Percentiles rank a stretch among this genome's conserved stretches.
These are phyloP conservation scores for Boletus rubroflammeus DNA, from an alignment of 768 basidiomycete genomes.

Conservation along the genomic window DNA sequence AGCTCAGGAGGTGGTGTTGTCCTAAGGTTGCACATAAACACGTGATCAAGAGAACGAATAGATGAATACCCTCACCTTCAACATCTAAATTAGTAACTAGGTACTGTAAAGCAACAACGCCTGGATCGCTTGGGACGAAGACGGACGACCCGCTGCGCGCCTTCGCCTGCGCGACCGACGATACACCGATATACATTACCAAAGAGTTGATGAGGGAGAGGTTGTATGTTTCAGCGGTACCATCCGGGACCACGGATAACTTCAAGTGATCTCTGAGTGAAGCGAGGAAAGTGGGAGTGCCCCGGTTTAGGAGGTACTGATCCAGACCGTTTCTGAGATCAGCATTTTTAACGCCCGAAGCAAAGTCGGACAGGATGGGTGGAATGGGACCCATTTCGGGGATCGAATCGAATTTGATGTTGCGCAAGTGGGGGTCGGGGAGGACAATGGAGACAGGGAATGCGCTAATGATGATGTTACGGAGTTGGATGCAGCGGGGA, in stretches of 20 bases:
- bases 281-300: conserved; percentile 65
- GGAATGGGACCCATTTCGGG: conserved; percentile 93
- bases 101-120: conserved; percentile 80
- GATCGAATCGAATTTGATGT: conserved; percentile 67
- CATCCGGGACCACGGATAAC: conserved; percentile 43
- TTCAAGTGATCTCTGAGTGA: conserved; percentile 77
- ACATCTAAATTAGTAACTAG: conserved; percentile 80
- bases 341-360: conserved; percentile 71
- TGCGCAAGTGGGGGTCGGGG: conserved; percentile 83
- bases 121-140: conserved; percentile 79
- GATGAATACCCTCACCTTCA: conserved; percentile 62
- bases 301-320: conserved; percentile 77
- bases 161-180: conserved; percentile 86
- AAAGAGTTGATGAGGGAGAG: conserved; percentile 87
- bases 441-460: conserved; percentile 80
- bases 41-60: neutral
- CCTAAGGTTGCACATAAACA: conserved; percentile 44
- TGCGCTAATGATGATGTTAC: conserved; percentile 94
- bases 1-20: conserved; percentile 90
- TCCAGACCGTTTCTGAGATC: conserved; percentile 81
- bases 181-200: conserved; percentile 95
- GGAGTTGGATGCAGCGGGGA: conserved; percentile 87
- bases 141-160: conserved; percentile 76
- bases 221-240: conserved; percentile 68
- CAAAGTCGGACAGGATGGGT: conserved; percentile 87